Evolutionary conservation across 257 asterid species (phyloP), one percentile per base, ranked within the genome.

Genomic region (Solanum pinnatisectum): DNA sequence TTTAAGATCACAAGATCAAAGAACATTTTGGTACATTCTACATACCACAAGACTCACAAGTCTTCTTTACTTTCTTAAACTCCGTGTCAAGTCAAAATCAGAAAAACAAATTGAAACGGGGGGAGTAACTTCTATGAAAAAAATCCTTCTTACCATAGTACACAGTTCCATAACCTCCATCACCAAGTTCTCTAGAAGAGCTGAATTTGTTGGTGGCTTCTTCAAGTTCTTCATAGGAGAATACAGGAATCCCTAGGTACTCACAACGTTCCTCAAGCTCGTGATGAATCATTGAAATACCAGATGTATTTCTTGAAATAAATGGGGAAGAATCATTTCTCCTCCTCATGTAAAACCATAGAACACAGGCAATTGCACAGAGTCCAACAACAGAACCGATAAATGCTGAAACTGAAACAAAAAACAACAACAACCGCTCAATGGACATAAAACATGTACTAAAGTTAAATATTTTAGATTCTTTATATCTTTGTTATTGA

Each of bases 91-190:
- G 12, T 70, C 77, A 70, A 70, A 70, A 70, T 12, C 5, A 70
- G 77, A 70, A 5, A 70, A 30, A 70, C 23, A 70, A 70, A 70
- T 30, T 70, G 77, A 70, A 70, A 70, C 23, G 23, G 22, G 27
- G 37, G 5, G 11, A 30, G 23, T 30, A 72, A 72, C 25, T 70
- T 30, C 56, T 23, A 39, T 23, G 59, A 23, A 22, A 52, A 52
- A 33, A 77, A 22, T 5, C 59, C 39, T n/a, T 65, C 87, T 87
- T 67, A 87, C 89, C 89, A 87, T 87, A 72, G 74, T 87, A 87
- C 35, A 87, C 89, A 46, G 72, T 83, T 56, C 89, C 89, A 70
- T 40, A 87, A 23, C 87, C 89, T 23, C 89, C 89, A 81, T 87
- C 87, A 63, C 89, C 89, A 32, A 87, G 87, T 33, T 87, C 40